phyloP scores from a whole-genome alignment of 805 yeast species.

The Lipomyces starkeyi region DNA sequence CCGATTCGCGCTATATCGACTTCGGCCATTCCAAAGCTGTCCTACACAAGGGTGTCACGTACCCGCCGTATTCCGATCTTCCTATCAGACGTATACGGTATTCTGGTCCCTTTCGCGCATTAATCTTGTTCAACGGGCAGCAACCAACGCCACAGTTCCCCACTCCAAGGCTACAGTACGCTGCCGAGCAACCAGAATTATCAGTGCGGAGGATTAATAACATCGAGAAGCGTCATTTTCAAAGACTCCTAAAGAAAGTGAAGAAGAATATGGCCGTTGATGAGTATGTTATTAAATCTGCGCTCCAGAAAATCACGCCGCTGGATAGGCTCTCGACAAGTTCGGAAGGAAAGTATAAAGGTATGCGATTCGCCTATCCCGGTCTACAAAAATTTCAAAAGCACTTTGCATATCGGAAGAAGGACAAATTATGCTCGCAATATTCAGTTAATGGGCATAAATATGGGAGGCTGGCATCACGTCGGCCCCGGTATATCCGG shows the following conservation, averaged over 20 bases:
- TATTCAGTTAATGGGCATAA: background rate
- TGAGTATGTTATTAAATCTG: background rate
- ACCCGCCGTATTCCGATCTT: conserved; percentile 9
- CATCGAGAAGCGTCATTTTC: conserved; percentile 17
- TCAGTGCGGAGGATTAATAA: conserved; percentile 13
- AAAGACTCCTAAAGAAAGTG: background rate
- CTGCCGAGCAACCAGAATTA: conserved; percentile 8
- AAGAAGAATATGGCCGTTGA: background rate
- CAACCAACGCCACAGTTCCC: conserved; percentile 9
- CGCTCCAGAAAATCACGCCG: background rate
- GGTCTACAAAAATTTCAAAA: background rate
- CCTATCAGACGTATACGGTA: conserved; percentile 13
- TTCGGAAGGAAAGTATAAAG: background rate
- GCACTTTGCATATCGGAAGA: background rate
- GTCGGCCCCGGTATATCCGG: background rate
- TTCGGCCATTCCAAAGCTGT: background rate
- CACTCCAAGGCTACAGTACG: background rate
- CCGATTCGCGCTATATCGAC: conserved; percentile 8
- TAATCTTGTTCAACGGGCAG: background rate
- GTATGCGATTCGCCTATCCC: background rate
- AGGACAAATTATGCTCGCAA: background rate
- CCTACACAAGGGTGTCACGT: conserved; percentile 2
- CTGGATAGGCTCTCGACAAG: background rate
- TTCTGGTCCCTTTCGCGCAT: conserved; percentile 22
- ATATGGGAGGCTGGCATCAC: background rate